Evolutionary conservation across 495 filamentous ascomycete species (phyloP).

Genomic region (Penicillium paxilli): DNA sequence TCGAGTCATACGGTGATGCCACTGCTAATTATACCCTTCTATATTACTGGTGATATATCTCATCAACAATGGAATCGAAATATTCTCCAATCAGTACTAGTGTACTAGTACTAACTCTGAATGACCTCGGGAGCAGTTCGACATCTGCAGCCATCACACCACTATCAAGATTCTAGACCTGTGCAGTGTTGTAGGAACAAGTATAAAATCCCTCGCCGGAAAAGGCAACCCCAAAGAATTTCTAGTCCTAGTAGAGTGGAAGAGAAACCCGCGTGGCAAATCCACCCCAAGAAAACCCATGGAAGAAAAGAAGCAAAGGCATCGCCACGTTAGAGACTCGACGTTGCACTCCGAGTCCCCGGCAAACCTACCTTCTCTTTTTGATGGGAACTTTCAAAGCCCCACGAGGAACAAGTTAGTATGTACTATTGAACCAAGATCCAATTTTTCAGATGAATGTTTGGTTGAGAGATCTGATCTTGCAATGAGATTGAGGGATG

Average conservation of each 20-base stretch:
- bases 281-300: not conserved
- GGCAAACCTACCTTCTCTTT: not conserved
- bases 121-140: no score
- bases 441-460: no score
- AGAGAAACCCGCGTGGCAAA: slow-evolving; percentile 5
- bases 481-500: not conserved
- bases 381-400: not conserved
- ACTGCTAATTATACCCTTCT: no score
- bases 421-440: no score
- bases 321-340: not conserved
- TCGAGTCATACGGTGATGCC: no score
- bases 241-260: not conserved
- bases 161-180: no score
- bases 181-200: no score
- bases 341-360: not conserved
- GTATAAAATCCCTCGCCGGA: not conserved
- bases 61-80: no score
- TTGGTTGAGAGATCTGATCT: not conserved
- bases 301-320: not conserved
- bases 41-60: no score
- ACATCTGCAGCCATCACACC: no score
- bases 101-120: no score
- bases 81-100: no score
- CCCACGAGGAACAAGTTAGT: not conserved
- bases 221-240: not conserved